phyloP scores from a whole-genome alignment of 306 rosid species.

The Rosa rugosa region DNA sequence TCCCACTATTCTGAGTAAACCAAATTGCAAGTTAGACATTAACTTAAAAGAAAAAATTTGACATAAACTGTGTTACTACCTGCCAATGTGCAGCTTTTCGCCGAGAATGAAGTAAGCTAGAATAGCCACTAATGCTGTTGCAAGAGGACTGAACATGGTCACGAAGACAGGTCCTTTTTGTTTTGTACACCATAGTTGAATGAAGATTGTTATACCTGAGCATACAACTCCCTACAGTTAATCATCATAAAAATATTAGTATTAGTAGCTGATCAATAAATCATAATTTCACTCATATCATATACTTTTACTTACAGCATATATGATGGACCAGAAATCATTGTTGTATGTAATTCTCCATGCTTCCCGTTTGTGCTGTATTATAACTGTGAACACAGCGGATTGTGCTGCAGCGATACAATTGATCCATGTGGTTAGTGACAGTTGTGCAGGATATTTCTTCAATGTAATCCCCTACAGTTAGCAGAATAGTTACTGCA shows the following conservation, averaged over 20 bases:
- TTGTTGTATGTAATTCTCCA: slow-evolving; percentile 28
- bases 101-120: slow-evolving; percentile 40
- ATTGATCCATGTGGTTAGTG: slow-evolving; percentile 47
- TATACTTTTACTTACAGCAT: slow-evolving; percentile 23
- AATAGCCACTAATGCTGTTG: slow-evolving; percentile 33
- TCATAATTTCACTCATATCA: background rate
- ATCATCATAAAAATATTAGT: background rate
- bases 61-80: slow-evolving; percentile 23
- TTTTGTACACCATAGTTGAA: slow-evolving; percentile 36
- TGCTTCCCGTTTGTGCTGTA: slow-evolving; percentile 29
- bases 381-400: slow-evolving; percentile 32
- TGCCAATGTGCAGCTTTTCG: slow-evolving; percentile 39
- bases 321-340: slow-evolving; percentile 36
- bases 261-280: background rate
- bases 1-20: slow-evolving; percentile 44
- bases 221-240: slow-evolving; percentile 31
- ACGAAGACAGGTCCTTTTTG: slow-evolving; percentile 46
- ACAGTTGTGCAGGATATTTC: slow-evolving; percentile 50
- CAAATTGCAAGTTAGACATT: slow-evolving; percentile 10
- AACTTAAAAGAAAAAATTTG: background rate
- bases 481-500: background rate
- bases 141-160: slow-evolving; percentile 39
- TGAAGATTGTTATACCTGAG: slow-evolving; percentile 26
- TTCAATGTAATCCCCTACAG: slow-evolving; percentile 36
- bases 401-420: slow-evolving; percentile 42